Base-by-base conservation (phyloP, 108 stramenopile species). In the Stephanodiscus triporus region DNA sequence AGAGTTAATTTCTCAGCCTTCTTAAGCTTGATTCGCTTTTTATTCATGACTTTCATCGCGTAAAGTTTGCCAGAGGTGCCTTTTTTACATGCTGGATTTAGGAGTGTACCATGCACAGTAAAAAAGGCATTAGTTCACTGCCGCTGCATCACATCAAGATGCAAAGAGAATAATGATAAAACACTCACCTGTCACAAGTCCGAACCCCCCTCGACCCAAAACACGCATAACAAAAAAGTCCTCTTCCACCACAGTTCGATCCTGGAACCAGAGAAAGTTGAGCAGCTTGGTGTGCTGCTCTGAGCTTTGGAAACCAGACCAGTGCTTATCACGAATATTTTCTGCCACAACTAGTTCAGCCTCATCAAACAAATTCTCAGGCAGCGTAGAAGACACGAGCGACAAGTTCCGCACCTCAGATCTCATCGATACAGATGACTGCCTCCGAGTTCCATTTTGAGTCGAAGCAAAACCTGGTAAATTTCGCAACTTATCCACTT, bases 21-120 rank as follows among this genome's bases (percentile, higher is more conserved):
- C 50, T 96, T 95, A 26, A 88, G 69, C 76, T 99, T 99, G 58
- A 99, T 94, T 59, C 96, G 84, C 51, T 89, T 94, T 82, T 97
- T 97, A 85, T 97, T 94, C 96, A 97, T 97, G 61, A 97, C 94
- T 83, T 98, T 98, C 97, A 98, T 98, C 13, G 97, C 97, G 70
- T 97, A 98, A 17, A 98, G 84, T 76, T 95, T 96, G 27, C 97
- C 97, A 9, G 95, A 94, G 9, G 94, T 92, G 62, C 96, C 90
- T 61, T 95, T 95, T 75, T 98, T 98, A 75, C 97, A 96, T 16
- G 94, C 95, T 93, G 61, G 24, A 40, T 5, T 9, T 38, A 9
- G 59, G 29, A 27, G 56, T 57, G 22, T 24, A 19, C n/a, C 19
- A 36, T 37, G n/a, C 16, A 14, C 66, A 36, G 20, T 48, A 26